Percentiles rank a stretch among this genome's conserved stretches.
Evolutionary conservation across 192 early-diverging fungal species (phyloP).

Genomic region (Linnemannia hyalina): DNA sequence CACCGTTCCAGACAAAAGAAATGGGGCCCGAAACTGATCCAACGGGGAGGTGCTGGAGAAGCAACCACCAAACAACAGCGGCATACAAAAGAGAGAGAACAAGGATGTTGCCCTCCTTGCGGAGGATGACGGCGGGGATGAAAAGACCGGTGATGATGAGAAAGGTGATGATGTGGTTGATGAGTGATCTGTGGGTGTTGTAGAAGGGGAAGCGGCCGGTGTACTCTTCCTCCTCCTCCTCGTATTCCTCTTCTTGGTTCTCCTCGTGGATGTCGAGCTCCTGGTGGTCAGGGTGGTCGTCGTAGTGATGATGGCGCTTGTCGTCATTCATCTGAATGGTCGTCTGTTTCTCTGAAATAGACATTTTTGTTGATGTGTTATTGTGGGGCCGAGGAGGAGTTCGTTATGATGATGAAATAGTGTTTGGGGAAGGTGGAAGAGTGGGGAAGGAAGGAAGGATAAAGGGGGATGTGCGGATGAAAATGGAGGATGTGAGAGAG

Average conservation of each 20-base stretch:
- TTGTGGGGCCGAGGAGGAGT: background rate
- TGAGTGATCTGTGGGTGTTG: constrained; percentile 11
- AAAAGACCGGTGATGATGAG: constrained; percentile 49
- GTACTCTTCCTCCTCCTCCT: constrained; percentile 38
- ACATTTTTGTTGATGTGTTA: background rate
- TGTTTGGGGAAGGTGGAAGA: background rate
- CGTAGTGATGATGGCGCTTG: constrained; percentile 1
- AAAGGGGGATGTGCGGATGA: background rate
- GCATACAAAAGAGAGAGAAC: constrained; percentile 44
- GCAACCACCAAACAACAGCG: constrained; percentile 41
- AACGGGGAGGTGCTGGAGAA: constrained; percentile 23
- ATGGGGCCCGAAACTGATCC: constrained; percentile 31
- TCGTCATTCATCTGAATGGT: constrained; percentile 32
- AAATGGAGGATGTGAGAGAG: background rate
- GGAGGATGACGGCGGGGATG: constrained; percentile 44
- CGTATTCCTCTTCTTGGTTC: constrained; percentile 15
- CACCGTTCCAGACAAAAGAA: constrained; percentile 27
- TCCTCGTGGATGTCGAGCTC: constrained; percentile 1
- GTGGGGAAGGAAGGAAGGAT: background rate
- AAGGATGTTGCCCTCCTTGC: constrained; percentile 47
- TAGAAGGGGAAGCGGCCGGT: constrained; percentile 46
- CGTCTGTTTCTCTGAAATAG: constrained; percentile 12
- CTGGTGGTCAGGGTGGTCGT: constrained; percentile 3
- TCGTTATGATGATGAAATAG: background rate
- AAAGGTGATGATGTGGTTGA: constrained; percentile 31